Percentiles rank a stretch among this genome's conserved stretches.
Conservation (phyloP, 441 rosid species). For the Codiaeum variegatum region DNA sequence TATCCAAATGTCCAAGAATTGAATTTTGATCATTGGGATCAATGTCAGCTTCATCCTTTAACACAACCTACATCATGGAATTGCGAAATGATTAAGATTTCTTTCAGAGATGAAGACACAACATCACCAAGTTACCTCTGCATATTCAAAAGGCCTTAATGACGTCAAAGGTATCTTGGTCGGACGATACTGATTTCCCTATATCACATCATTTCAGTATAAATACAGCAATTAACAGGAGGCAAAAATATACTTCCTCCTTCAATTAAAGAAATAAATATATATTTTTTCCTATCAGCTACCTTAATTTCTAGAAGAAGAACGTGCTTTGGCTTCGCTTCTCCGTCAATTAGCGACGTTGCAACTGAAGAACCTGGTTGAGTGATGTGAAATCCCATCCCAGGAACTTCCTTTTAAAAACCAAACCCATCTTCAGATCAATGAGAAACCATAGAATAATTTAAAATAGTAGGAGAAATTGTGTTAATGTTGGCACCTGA, state of each 20-base stretch:
- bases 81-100: slow-evolving; percentile 22
- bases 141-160: slow-evolving; percentile 90
- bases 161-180: slow-evolving; percentile 93
- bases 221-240: slow-evolving; percentile 14
- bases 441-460: slow-evolving; percentile 5
- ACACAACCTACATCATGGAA: slow-evolving; percentile 56
- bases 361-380: slow-evolving; percentile 99
- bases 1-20: slow-evolving; percentile 88
- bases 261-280: neutral
- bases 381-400: slow-evolving; percentile 97
- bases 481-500: slow-evolving; percentile 54
- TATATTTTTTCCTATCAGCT: slow-evolving; percentile 15
- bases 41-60: slow-evolving; percentile 82
- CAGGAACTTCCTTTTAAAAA: slow-evolving; percentile 82
- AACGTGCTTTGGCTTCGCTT: slow-evolving; percentile 95
- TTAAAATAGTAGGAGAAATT: slow-evolving; percentile 4
- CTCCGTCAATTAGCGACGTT: slow-evolving; percentile 95
- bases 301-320: slow-evolving; percentile 98
- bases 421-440: slow-evolving; percentile 33
- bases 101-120: slow-evolving; percentile 16
- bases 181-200: slow-evolving; percentile 99
- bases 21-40: slow-evolving; percentile 95
- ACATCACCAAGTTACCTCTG: slow-evolving; percentile 51
- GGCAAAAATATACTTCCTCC: slow-evolving; percentile 8
- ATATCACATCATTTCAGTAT: slow-evolving; percentile 17